Base-by-base conservation (phyloP, 306 rosid species). In the Calophaca sinica region DNA sequence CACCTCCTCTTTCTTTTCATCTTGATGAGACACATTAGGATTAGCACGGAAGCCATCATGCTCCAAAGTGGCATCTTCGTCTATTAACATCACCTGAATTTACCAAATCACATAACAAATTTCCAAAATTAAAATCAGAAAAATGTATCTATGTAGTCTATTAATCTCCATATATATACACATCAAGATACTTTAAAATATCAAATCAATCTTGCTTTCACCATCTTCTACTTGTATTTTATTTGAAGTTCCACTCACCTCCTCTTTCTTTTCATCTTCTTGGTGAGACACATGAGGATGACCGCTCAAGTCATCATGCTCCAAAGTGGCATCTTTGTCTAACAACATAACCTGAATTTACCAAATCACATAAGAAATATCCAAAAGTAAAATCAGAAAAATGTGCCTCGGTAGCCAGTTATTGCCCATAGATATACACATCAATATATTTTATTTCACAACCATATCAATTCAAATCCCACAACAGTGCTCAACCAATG, bases 41-140 rank as follows among this genome's bases (percentile, higher is more conserved):
- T 75, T 77, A 39, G 78, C 79, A 70, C 89, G 81, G 74, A 70
- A 66, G 76, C 36, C 67, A 75, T 80, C 89, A 78, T 82, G 84
- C 65, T 78, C 89, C 70, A 78, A 75, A 62, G 88, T 62, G 70
- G 88, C 79, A 79, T 82, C 87, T 80, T 88, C 87, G 74, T 83
- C 87, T 57, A 78, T 62, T 75, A 89, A 83, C 79, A 91, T 68
- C 48, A 88, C 98, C 98, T 94, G 89, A 74, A 81, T 75, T 57
- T 28, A 72, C 42, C 63, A 65, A 73, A 50, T 64, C 41, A 64
- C 35, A 33, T 79, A 64, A 48, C 59, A 83, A 20, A 42, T 15
- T 7, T 57, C 66, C 45, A 80, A 62, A 51, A 28, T 12, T 49
- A 66, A 62, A 59, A 64, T 70, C 6, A n/a, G 32, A 55, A 68